Conservation (phyloP, 2,329 filamentous ascomycete species). For the Chrysosporium keratinophilum region DNA sequence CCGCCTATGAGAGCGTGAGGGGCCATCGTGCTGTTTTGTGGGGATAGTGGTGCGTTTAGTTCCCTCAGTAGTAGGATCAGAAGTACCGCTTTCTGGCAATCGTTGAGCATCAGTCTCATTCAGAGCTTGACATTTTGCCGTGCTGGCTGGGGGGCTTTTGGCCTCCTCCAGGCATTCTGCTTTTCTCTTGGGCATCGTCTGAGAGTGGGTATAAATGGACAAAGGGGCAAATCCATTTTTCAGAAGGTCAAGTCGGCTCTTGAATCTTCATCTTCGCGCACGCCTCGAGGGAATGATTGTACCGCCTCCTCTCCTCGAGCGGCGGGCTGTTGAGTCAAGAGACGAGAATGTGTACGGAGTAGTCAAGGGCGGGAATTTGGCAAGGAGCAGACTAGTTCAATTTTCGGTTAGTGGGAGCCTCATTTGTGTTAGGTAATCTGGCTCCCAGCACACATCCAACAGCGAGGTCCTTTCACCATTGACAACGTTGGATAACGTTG, state of each 20-base stretch:
- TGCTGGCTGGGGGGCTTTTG: background rate
- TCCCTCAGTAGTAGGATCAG: background rate
- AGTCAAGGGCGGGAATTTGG: too few relatives aligned
- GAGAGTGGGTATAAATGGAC: background rate
- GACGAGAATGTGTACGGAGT: too few relatives aligned
- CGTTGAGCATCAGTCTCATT: background rate
- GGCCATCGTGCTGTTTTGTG: conserved; percentile 11
- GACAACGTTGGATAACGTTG: too few relatives aligned
- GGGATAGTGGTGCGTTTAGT: background rate
- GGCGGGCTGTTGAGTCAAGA: too few relatives aligned
- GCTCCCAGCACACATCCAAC: too few relatives aligned
- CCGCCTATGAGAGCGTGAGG: background rate
- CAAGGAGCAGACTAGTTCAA: too few relatives aligned
- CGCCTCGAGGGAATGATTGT: too few relatives aligned
- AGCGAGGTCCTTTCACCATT: too few relatives aligned
- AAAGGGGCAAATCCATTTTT: background rate
- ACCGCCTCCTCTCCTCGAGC: too few relatives aligned
- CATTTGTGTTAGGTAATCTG: too few relatives aligned
- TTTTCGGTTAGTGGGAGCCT: too few relatives aligned
- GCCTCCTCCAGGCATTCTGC: conserved; percentile 8
- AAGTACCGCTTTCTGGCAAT: background rate
- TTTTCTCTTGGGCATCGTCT: conserved; percentile 12
- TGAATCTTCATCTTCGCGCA: background rate
- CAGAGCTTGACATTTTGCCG: background rate
- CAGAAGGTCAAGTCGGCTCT: background rate